Conservation (phyloP, 345 rosid species). For the Bruguiera parviflora region DNA sequence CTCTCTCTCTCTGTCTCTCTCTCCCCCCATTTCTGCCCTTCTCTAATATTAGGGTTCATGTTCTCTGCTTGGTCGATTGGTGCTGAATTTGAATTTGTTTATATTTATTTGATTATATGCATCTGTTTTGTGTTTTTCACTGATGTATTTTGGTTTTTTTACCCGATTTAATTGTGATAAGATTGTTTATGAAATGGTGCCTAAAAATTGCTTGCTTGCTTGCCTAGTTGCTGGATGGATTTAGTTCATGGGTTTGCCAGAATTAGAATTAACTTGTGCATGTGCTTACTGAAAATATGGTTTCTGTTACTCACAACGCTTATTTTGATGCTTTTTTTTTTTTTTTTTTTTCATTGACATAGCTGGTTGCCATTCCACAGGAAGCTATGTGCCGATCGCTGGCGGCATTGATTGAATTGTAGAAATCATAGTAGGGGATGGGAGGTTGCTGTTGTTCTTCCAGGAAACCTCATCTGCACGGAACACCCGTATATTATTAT, state of each 20-base stretch:
- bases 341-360: not conserved
- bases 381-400: constrained; percentile 30
- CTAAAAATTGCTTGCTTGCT: too few species aligned
- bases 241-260: not conserved
- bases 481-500: constrained; percentile 76
- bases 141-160: not conserved
- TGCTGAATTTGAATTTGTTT: not conserved
- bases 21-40: not conserved
- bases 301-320: too few species aligned
- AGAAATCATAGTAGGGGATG: constrained; percentile 43
- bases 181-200: too few species aligned
- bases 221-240: not conserved
- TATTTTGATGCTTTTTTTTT: too few species aligned
- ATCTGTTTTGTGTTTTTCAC: not conserved
- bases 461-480: constrained; percentile 67
- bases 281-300: not conserved
- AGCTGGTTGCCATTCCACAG: constrained; percentile 17
- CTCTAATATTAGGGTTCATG: constrained; percentile 30
- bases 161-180: too few species aligned
- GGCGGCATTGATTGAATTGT: constrained; percentile 22
- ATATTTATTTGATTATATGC: not conserved
- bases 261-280: not conserved
- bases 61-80: not conserved
- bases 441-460: constrained; percentile 95
- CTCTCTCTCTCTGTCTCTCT: too few species aligned